A percentile compares a stretch with the other conserved stretches of the same genome.
Conservation (phyloP, 2,329 filamentous ascomycete genomes). For the Penicillium sp. region DNA sequence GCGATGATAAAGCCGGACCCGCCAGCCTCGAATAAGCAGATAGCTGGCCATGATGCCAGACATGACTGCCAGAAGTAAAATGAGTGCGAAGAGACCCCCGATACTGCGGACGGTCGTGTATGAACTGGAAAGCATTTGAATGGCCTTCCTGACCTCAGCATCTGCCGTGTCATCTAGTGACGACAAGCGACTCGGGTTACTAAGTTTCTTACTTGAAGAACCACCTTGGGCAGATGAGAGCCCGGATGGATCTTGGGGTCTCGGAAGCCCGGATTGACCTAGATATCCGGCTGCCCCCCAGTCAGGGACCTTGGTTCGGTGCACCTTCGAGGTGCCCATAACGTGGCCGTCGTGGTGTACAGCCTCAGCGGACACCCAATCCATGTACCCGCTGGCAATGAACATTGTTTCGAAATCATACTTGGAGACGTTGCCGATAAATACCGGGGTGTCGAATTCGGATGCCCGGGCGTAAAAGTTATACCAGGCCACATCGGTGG, state of each 20-base stretch:
- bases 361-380: constrained; percentile 22
- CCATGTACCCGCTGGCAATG: constrained; percentile 20
- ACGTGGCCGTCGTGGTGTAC: constrained; percentile 18
- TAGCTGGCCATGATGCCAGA: constrained; percentile 14
- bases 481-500: constrained; percentile 39
- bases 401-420: constrained; percentile 23
- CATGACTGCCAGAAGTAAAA: constrained; percentile 19
- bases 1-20: constrained; percentile 23
- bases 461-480: constrained; percentile 32
- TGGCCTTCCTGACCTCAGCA: constrained; percentile 18
- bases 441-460: constrained; percentile 19
- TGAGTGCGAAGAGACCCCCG: constrained; percentile 18
- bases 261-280: constrained; percentile 12
- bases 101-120: constrained; percentile 20
- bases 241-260: constrained; percentile 15
- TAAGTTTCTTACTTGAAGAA: not conserved
- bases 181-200: not conserved
- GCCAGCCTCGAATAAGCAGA: constrained; percentile 24
- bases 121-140: constrained; percentile 12
- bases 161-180: constrained; percentile 10
- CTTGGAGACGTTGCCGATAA: constrained; percentile 18
- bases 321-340: constrained; percentile 15
- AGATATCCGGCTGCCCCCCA: constrained; percentile 18
- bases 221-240: constrained; percentile 1
- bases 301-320: constrained; percentile 18